A percentile compares a stretch with the other conserved stretches of the same genome.
These are phyloP conservation scores for Starmerella potacharoeniae DNA, from an alignment of 805 yeast genomes.

Conservation along the genomic window DNA sequence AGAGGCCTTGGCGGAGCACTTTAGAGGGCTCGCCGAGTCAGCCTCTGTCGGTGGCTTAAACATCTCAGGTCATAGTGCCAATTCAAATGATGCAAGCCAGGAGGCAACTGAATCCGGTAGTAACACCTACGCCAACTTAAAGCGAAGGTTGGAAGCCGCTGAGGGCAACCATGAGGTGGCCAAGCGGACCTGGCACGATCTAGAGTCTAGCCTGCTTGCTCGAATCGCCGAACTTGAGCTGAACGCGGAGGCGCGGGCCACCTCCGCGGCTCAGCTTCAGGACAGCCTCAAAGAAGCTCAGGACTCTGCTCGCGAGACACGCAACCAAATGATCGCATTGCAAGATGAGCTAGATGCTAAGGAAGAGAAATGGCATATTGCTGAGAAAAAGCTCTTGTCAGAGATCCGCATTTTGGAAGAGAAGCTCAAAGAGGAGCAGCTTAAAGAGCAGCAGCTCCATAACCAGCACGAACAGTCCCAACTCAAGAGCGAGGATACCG, in stretches of 20 bases:
- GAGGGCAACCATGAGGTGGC: slow-evolving; percentile 66
- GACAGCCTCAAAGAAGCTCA: slow-evolving; percentile 13
- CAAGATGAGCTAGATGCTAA: slow-evolving; percentile 13
- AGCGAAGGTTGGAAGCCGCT: slow-evolving; percentile 31
- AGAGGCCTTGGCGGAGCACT: slow-evolving; percentile 47
- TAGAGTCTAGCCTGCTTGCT: slow-evolving; percentile 53
- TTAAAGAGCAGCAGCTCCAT: no score
- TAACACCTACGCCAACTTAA: slow-evolving; percentile 31
- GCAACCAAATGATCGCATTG: slow-evolving; percentile 4
- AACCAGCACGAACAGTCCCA: no score
- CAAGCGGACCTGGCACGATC: slow-evolving; percentile 69
- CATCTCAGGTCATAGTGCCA: background rate
- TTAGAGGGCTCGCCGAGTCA: slow-evolving; percentile 50
- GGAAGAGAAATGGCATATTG: background rate
- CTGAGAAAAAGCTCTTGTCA: background rate
- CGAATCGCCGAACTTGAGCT: slow-evolving; percentile 32
- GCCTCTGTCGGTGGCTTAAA: background rate
- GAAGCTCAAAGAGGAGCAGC: background rate
- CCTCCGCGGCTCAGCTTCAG: slow-evolving; percentile 6
- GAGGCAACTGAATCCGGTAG: background rate
- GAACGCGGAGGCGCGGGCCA: background rate
- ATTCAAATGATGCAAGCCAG: background rate
- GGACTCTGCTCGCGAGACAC: slow-evolving; percentile 3
- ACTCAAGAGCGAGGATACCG: no score
- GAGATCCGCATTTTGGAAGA: background rate